phyloP scores from a whole-genome alignment of 2,329 filamentous ascomycete genomes.

The Penicillium sp. region DNA sequence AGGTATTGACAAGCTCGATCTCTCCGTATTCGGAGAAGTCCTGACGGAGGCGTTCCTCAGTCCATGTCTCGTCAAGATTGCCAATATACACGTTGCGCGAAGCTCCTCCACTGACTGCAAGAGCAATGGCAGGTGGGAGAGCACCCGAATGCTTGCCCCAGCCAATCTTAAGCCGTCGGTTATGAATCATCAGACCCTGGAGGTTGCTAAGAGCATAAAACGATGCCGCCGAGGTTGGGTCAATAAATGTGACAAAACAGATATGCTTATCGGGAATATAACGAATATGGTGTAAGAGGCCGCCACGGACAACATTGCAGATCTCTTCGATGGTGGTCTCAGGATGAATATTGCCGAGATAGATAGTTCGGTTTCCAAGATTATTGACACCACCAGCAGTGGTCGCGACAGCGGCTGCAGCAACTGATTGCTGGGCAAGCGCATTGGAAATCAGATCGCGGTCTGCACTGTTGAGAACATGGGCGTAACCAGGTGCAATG shows the following conservation, averaged over 20 bases:
- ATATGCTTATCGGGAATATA: slow-evolving; percentile 99
- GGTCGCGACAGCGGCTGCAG: slow-evolving; percentile 91
- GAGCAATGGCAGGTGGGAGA: slow-evolving; percentile 87
- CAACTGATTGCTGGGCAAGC: slow-evolving; percentile 93
- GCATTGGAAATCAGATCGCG: slow-evolving; percentile 95
- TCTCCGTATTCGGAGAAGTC: slow-evolving; percentile 98
- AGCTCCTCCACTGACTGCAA: slow-evolving; percentile 92
- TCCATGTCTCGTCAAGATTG: slow-evolving; percentile 96
- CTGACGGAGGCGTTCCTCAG: slow-evolving; percentile 88
- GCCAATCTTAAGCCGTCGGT: slow-evolving; percentile 93
- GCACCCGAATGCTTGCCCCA: slow-evolving; percentile 99
- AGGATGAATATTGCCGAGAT: slow-evolving; percentile 96
- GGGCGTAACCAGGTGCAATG: slow-evolving; percentile 92
- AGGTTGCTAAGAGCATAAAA: slow-evolving; percentile 98
- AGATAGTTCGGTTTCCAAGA: slow-evolving; percentile 93
- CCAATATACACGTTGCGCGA: slow-evolving; percentile 99
- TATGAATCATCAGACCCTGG: slow-evolving; percentile 98
- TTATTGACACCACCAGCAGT: slow-evolving; percentile 97
- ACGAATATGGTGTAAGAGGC: slow-evolving; percentile 92
- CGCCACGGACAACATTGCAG: slow-evolving; percentile 95
- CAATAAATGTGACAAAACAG: slow-evolving; percentile 99
- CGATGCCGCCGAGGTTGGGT: slow-evolving; percentile 92
- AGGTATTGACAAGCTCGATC: slow-evolving; percentile 93
- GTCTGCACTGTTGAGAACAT: slow-evolving; percentile 93
- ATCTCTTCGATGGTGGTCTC: slow-evolving; percentile 99